Percentiles rank a stretch among this genome's conserved stretches.
Conservation (phyloP, 2,329 filamentous ascomycete species). For the Camillea tinctor region DNA sequence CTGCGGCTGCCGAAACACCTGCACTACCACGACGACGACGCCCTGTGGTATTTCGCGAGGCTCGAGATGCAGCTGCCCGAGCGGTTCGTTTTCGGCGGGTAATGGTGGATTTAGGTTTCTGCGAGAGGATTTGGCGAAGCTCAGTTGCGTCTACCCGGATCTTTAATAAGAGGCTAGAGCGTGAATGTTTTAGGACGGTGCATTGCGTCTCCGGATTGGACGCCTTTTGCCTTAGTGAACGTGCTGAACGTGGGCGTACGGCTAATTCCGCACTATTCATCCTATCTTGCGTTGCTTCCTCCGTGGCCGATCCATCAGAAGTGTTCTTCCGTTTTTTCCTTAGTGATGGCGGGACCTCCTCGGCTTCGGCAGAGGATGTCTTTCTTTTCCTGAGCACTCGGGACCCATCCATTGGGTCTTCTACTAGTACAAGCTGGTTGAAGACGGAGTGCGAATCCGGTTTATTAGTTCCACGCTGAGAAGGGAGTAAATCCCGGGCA, state of each 20-base stretch:
- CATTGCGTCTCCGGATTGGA: slow-evolving; percentile 39
- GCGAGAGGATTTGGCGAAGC: slow-evolving; percentile 59
- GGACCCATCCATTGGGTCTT: slow-evolving; percentile 73
- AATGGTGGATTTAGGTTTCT: slow-evolving; percentile 57
- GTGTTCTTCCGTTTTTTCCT: slow-evolving; percentile 55
- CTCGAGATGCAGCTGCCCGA: slow-evolving; percentile 34
- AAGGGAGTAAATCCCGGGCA: slow-evolving; percentile 69
- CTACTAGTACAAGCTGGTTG: slow-evolving; percentile 68
- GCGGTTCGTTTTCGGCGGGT: slow-evolving; percentile 42
- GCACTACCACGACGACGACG: slow-evolving; percentile 30
- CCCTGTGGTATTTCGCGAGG: slow-evolving; percentile 30
- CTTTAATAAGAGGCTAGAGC: slow-evolving; percentile 52
- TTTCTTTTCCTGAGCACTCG: slow-evolving; percentile 82
- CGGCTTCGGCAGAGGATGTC: slow-evolving; percentile 66
- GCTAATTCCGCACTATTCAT: slow-evolving; percentile 34
- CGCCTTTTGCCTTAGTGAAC: slow-evolving; percentile 58
- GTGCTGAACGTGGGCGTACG: slow-evolving; percentile 45
- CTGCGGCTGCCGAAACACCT: slow-evolving; percentile 30
- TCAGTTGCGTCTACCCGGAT: slow-evolving; percentile 58
- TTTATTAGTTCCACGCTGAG: slow-evolving; percentile 61
- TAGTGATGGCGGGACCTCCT: slow-evolving; percentile 52
- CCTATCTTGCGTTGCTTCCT: slow-evolving; percentile 34
- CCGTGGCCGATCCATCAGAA: slow-evolving; percentile 40
- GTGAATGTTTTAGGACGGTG: slow-evolving; percentile 41
- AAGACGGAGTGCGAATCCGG: slow-evolving; percentile 76